Conservation (phyloP, 2,329 filamentous ascomycete genomes). For the Podosphaera xanthii region DNA sequence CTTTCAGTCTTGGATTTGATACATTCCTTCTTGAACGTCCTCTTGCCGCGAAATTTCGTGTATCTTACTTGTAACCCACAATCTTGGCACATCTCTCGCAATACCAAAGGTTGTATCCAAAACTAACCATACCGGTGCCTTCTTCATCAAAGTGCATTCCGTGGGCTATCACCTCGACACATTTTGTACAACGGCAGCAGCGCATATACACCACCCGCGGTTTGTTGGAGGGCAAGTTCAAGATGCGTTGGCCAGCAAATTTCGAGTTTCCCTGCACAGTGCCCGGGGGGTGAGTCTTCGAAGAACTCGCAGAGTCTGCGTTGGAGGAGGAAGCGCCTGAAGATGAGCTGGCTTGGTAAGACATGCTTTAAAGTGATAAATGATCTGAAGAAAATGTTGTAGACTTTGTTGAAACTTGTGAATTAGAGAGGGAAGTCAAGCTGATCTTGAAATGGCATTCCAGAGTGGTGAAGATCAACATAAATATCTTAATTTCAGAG, state of each 20-base stretch:
- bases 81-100: constrained; percentile 39
- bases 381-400: constrained; percentile 5
- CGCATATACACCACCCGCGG: constrained; percentile 31
- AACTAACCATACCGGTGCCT: constrained; percentile 38
- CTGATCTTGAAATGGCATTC: background rate
- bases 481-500: background rate
- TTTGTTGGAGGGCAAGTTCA: background rate
- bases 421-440: background rate
- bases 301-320: background rate
- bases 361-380: constrained; percentile 3
- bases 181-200: constrained; percentile 37
- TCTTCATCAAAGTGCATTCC: constrained; percentile 21
- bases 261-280: constrained; percentile 1
- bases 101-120: constrained; percentile 43
- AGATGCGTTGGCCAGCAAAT: constrained; percentile 5
- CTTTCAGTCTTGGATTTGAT: background rate
- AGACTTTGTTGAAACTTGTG: background rate
- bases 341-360: constrained; percentile 3
- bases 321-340: constrained; percentile 5
- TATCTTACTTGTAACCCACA: constrained; percentile 20
- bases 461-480: background rate
- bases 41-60: background rate
- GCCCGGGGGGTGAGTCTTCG: constrained; percentile 1
- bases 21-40: background rate
- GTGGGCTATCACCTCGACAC: constrained; percentile 32